Base-by-base conservation (phyloP, 345 rosid genomes). In the Acer saccharum region DNA sequence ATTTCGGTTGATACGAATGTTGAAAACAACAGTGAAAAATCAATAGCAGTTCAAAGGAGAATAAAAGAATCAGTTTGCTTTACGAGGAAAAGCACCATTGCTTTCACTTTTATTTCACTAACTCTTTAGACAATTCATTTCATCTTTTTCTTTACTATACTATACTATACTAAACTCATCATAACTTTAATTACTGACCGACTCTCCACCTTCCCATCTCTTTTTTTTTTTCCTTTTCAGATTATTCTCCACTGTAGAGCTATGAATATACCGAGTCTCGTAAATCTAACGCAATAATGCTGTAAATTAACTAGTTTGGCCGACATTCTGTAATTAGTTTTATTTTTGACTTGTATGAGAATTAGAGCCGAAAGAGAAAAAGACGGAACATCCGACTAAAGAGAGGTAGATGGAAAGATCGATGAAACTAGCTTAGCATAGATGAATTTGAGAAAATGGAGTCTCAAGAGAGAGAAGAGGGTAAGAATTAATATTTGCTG, bases 1-100 rank as follows among this genome's bases (percentile, higher is more conserved):
- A 85, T 86, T 74, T 84, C 77, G 80, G 85, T 60, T 7, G 90
- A 81, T 75, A 48, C 84, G 90, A 88, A 88, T 88, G 77, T 87
- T 82, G 89, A 88, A 83, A 84, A 73, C 67, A 72, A 80, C 77
- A 83, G 78, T 73, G 10, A 43, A 69, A 62, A 79, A 62, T 48
- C 58, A 69, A 35, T 25, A 55, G 67, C 27, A 43, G 64, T 39
- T 41, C 18, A 52, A 65, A 74, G 44, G 50, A 27, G 87, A 81
- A 81, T 69, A 83, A 61, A 73, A 71, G 86, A 83, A 83, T 82
- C 82, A 1, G 69, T 32, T 64, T 50, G 76, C 90, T 82, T 83
- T 73, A 43, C 68, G 76, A 76, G 71, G 76, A 80, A 86, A 83
- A 73, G 64, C 43, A 76, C 65, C 61, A 70, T 62, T 61, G 21